Evolutionary conservation across 495 filamentous ascomycete species (phyloP).

Genomic region (Hypoxylon perforatum): DNA sequence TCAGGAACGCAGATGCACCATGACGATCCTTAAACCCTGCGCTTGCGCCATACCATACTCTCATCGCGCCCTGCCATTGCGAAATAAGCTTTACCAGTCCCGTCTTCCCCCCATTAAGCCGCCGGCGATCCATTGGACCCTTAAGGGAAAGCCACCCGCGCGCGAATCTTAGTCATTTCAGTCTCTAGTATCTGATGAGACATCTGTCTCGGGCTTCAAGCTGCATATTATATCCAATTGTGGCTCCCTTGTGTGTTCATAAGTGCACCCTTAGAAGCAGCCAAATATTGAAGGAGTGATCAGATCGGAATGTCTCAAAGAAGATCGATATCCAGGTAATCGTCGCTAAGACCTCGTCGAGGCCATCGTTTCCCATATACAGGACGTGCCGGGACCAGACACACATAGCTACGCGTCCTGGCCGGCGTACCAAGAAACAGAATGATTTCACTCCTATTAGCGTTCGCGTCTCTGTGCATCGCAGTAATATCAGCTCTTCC

Average conservation of each 20-base stretch:
- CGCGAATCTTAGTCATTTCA: constrained; percentile 30
- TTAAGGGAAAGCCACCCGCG: constrained; percentile 25
- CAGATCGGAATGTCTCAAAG: constrained; percentile 17
- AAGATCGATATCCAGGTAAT: constrained; percentile 2
- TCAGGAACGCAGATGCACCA: constrained; percentile 35
- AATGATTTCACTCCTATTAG: constrained; percentile 18
- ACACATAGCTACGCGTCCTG: constrained; percentile 1
- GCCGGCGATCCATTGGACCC: constrained; percentile 32
- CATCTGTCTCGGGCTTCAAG: constrained; percentile 12
- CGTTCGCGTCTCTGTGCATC: constrained; percentile 20
- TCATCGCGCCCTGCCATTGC: constrained; percentile 23
- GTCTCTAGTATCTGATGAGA: constrained; percentile 8
- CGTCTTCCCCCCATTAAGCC: constrained; percentile 30
- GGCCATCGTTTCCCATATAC: constrained; percentile 2
- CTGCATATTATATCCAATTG: constrained; percentile 21
- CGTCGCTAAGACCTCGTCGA: constrained; percentile 22
- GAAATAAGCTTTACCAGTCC: constrained; percentile 23
- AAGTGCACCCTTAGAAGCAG: neutral
- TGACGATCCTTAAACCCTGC: constrained; percentile 31
- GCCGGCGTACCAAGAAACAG: constrained; percentile 3
- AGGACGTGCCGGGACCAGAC: neutral
- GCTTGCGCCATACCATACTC: constrained; percentile 34
- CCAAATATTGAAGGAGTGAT: constrained; percentile 11
- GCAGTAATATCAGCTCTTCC: constrained; percentile 32
- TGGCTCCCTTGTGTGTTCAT: neutral